phyloP scores from a whole-genome alignment of 2,329 filamentous ascomycete species.

The Fusarium praegraminearum region DNA sequence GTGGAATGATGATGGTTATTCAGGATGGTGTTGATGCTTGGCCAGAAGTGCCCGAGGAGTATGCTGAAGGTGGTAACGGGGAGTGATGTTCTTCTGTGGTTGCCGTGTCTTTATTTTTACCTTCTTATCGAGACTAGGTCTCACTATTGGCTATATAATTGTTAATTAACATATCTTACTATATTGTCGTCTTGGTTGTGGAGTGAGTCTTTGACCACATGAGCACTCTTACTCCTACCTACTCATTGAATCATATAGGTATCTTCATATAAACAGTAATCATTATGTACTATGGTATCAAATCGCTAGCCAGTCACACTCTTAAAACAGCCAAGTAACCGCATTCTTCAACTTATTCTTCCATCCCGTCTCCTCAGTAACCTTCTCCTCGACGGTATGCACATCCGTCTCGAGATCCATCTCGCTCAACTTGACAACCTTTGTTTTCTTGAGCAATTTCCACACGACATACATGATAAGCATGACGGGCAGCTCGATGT shows the following conservation, averaged over 20 bases:
- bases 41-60: constrained; percentile 57
- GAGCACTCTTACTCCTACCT: accelerated
- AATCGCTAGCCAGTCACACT: neutral
- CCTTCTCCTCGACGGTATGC: constrained; percentile 59
- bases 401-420: constrained; percentile 74
- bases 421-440: constrained; percentile 65
- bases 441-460: constrained; percentile 77
- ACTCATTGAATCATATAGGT: accelerated
- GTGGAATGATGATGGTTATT: constrained; percentile 67
- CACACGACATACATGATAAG: constrained; percentile 74
- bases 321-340: constrained; percentile 53
- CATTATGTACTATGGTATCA: constrained; percentile 1
- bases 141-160: constrained; percentile 5
- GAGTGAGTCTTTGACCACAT: neutral
- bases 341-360: constrained; percentile 54
- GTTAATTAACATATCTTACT: neutral
- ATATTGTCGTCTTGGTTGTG: too few species aligned
- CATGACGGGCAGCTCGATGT: constrained; percentile 73
- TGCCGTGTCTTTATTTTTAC: neutral
- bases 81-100: neutral
- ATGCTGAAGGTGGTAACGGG: constrained; percentile 41
- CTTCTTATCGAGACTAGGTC: constrained; percentile 21
- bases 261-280: neutral
- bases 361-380: constrained; percentile 57
- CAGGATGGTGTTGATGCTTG: constrained; percentile 61